phyloP scores from a whole-genome alignment of 129 eudicot species.

The Tagetes erecta region DNA sequence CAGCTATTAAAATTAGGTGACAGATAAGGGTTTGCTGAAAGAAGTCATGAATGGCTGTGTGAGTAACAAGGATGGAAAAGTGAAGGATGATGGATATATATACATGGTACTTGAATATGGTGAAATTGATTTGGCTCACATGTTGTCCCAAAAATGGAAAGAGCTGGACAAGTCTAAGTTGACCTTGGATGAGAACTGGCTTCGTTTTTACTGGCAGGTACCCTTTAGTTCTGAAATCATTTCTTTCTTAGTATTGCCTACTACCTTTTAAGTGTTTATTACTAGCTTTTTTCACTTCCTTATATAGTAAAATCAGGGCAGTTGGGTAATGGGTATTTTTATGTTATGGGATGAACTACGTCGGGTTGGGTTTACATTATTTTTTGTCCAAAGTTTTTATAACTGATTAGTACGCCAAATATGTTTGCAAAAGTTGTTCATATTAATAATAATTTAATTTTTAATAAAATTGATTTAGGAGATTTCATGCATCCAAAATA shows the following conservation, averaged over 20 bases:
- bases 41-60: constrained; percentile 85
- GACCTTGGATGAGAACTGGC: constrained; percentile 90
- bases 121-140: constrained; percentile 97
- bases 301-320: background rate
- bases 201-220: constrained; percentile 98
- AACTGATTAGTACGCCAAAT: background rate
- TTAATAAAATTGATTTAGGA: background rate
- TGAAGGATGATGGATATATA: constrained; percentile 81
- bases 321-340: background rate
- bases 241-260: background rate
- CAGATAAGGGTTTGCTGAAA: constrained; percentile 82
- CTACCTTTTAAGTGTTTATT: background rate
- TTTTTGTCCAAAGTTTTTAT: background rate
- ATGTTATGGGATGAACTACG: background rate
- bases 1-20: constrained; percentile 58
- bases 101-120: constrained; percentile 98
- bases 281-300: constrained; percentile 6
- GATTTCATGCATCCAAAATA: background rate
- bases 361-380: background rate
- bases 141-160: constrained; percentile 90
- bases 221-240: background rate
- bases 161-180: constrained; percentile 61
- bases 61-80: constrained; percentile 68
- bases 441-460: background rate
- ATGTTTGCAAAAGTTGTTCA: background rate